phyloP scores from a whole-genome alignment of 169 alveolate species.

The Cryptosporidium parvum region DNA sequence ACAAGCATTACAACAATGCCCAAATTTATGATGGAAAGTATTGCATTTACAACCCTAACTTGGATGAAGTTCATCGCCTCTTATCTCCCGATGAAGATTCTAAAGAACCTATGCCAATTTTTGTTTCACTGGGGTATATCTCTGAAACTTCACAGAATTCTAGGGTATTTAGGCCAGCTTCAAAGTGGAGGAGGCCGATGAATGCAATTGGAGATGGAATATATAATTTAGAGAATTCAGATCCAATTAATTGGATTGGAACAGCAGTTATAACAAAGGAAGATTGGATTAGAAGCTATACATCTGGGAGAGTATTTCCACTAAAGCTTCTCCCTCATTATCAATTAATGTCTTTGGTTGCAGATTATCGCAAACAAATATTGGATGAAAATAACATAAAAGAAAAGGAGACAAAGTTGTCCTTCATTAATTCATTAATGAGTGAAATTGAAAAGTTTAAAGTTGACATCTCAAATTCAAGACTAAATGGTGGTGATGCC shows the following conservation, averaged over 20 bases:
- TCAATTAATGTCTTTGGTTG: conserved; percentile 32
- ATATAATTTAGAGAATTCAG: conserved; percentile 6
- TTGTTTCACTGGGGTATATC: conserved; percentile 58
- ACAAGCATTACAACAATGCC: background rate
- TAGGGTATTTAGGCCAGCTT: conserved; percentile 49
- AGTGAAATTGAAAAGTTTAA: conserved; percentile 30
- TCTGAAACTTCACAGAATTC: conserved; percentile 25
- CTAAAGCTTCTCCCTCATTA: conserved; percentile 28
- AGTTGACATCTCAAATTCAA: background rate
- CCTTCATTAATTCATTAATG: conserved; percentile 4
- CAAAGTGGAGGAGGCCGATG: conserved; percentile 68
- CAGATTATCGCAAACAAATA: background rate
- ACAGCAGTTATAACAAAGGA: conserved; percentile 34
- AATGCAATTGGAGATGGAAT: conserved; percentile 71
- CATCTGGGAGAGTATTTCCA: conserved; percentile 31
- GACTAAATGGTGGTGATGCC: background rate
- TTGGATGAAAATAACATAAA: conserved; percentile 6
- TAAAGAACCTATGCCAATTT: conserved; percentile 61
- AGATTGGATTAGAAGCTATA: conserved; percentile 57
- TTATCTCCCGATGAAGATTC: background rate
- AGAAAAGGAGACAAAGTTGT: background rate
- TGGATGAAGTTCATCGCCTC: conserved; percentile 4
- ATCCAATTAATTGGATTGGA: conserved; percentile 69
- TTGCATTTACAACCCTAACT: conserved; percentile 10
- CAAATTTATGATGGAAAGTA: background rate